A percentile compares a stretch with the other conserved stretches of the same genome.
Conservation (phyloP, 2,329 filamentous ascomycete genomes). For the Aspergillus pseudoviridinutans region DNA sequence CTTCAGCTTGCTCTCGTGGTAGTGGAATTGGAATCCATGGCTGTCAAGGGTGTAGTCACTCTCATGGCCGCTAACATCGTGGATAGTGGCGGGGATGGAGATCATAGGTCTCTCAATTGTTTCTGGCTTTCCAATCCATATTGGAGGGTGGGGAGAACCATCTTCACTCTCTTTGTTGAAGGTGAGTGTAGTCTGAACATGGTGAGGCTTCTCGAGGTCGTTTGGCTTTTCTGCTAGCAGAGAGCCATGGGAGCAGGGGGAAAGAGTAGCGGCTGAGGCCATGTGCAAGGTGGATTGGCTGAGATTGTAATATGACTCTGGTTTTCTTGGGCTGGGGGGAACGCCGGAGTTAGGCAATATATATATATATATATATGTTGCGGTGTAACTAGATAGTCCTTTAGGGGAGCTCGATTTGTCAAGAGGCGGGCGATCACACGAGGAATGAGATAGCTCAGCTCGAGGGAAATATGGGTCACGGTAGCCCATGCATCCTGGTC, state of each 20-base stretch:
- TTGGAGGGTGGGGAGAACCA: slow-evolving; percentile 40
- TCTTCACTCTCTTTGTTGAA: slow-evolving; percentile 45
- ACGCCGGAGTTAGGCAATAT: too few relatives aligned
- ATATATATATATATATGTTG: too few relatives aligned
- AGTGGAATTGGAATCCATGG: slow-evolving; percentile 45
- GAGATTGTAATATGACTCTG: too few relatives aligned
- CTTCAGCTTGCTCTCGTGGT: slow-evolving; percentile 36
- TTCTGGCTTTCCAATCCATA: slow-evolving; percentile 33
- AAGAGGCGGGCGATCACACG: too few relatives aligned
- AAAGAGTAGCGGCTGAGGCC: slow-evolving; percentile 29
- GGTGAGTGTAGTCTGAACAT: slow-evolving; percentile 44
- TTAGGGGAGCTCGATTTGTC: too few relatives aligned
- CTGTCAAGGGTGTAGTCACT: slow-evolving; percentile 44
- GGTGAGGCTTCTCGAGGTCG: slow-evolving; percentile 23
- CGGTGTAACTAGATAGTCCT: too few relatives aligned
- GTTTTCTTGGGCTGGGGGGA: too few relatives aligned
- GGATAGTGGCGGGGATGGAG: slow-evolving; percentile 36
- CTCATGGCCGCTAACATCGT: slow-evolving; percentile 41
- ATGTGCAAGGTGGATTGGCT: slow-evolving; percentile 8
- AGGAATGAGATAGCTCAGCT: too few relatives aligned
- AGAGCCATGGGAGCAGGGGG: slow-evolving; percentile 8
- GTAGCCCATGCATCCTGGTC: too few relatives aligned
- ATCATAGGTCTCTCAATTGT: slow-evolving; percentile 42
- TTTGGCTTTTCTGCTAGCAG: slow-evolving; percentile 6
- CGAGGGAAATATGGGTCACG: too few relatives aligned